Evolutionary conservation across 176 grass and related monocot species (phyloP), one percentile per base, ranked within the genome.

Genomic region (Olyra latifolia): DNA sequence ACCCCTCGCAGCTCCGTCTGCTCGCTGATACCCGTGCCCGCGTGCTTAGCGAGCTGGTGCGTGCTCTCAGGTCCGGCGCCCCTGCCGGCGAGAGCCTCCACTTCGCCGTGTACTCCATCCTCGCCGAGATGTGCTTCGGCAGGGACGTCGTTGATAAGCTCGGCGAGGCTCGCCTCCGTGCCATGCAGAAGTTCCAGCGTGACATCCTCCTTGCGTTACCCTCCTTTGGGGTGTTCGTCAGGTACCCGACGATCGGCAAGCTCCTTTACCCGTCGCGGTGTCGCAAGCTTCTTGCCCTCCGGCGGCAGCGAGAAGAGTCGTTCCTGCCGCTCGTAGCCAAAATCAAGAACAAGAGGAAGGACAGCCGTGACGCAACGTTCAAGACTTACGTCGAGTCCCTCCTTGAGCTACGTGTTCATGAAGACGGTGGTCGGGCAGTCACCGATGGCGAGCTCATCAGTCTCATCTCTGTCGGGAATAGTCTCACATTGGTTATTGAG

Each of bases 291-390:
- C 12, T 70, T 24, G 25, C 80, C 7, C 19, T 91, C 5, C 80
- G 80, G 50, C 45, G 74, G 55, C 59, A 42, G 39, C 80, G 84
- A 47, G 66, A 80, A 47, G 78, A 79, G 23, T 8, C 69, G 10
- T 76, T 87, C 69, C 9, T 87, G 29, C 82, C 82, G 29, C 87
- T 90, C 47, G 75, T 90, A 50, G 68, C 19, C 49, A 29, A 45
- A 17, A 32, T 48, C n/a, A 72, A 63, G 62, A 71, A 57, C 39
- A 62, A 35, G 14, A 66, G 24, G 17, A 59, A 54, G 46, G 46
- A 63, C 29, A 10, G 24, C 32, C 6, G 9, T 46, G 44, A 8
- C 8, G 0, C 14, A 3, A 0, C 22, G 14, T 12, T 13, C 57
- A 61, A 60, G n/a, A 19, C 11, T 12, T 78, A 75, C 19, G 52